phyloP scores from a whole-genome alignment of 305 asterid species.

The Solanum hybrid region DNA sequence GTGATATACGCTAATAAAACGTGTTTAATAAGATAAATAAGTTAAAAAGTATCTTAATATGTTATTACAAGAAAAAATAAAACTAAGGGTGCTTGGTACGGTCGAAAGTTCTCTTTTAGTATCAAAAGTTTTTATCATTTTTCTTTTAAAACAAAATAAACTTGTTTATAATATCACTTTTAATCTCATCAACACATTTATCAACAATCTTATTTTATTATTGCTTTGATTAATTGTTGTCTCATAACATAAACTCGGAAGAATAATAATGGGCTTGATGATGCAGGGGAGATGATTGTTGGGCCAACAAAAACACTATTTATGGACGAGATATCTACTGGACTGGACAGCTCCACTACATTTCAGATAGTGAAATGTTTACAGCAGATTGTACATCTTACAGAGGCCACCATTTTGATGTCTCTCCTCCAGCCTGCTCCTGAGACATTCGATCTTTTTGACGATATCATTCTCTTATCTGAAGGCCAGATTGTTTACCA shows the following conservation, averaged over 20 bases:
- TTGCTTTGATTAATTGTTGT: not conserved
- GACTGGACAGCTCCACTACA: constrained; percentile 57
- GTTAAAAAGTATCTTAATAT: not conserved
- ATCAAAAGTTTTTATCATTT: not conserved
- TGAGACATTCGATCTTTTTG: constrained; percentile 48
- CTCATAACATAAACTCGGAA: not conserved
- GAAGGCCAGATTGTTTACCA: constrained; percentile 57
- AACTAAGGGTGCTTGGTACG: not conserved
- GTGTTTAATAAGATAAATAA: not conserved
- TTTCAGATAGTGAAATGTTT: constrained; percentile 50
- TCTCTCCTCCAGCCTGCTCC: constrained; percentile 63
- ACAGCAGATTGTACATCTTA: constrained; percentile 41
- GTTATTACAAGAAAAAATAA: not conserved
- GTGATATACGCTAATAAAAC: not conserved
- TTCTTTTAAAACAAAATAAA: not conserved
- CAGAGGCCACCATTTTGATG: constrained; percentile 46
- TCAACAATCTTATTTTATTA: not conserved
- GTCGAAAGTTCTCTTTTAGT: not conserved
- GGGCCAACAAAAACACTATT: constrained; percentile 52
- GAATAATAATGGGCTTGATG: not conserved
- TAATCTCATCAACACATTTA: not conserved
- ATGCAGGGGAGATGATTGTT: constrained; percentile 53
- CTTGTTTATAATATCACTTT: not conserved
- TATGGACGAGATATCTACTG: constrained; percentile 64
- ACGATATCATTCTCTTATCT: constrained; percentile 42